Conservation (phyloP, 2,329 filamentous ascomycete genomes). For the Aspergillus transmontanensis region DNA sequence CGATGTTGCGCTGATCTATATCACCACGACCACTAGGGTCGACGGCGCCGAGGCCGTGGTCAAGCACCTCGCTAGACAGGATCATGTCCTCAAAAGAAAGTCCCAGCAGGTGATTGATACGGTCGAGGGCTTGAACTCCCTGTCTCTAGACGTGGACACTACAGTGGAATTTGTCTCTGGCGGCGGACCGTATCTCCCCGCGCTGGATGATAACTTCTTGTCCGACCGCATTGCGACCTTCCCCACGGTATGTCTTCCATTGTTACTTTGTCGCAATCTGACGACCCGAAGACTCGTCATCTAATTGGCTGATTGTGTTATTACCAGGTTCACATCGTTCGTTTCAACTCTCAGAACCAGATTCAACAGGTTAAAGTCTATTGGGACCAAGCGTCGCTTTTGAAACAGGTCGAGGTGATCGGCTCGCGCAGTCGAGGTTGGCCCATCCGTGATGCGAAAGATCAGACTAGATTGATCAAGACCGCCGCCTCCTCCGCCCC, state of each 20-base stretch:
- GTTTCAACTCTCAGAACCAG: conserved; percentile 74
- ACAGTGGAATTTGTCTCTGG: conserved; percentile 77
- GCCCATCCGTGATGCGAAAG: conserved; percentile 86
- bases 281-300: conserved; percentile 4
- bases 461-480: conserved; percentile 78
- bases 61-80: conserved; percentile 74
- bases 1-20: conserved; percentile 77
- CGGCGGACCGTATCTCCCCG: conserved; percentile 84
- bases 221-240: conserved; percentile 77
- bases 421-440: conserved; percentile 88
- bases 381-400: conserved; percentile 92
- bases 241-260: conserved; percentile 68
- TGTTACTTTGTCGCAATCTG: background rate
- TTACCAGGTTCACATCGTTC: conserved; percentile 79
- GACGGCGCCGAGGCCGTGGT: conserved; percentile 73
- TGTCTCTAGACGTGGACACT: conserved; percentile 80
- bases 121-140: conserved; percentile 69
- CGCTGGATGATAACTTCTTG: conserved; percentile 92
- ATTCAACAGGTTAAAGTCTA: conserved; percentile 85
- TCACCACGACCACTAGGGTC: conserved; percentile 80
- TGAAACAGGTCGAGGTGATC: conserved; percentile 93
- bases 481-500: conserved; percentile 44
- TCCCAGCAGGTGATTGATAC: conserved; percentile 73
- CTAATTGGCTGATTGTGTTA: conserved; percentile 7
- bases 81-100: conserved; percentile 79